Evolutionary conservation across 495 filamentous ascomycete species (phyloP), one percentile per base, ranked within the genome.

Genomic region (Antarctomyces pellizariae): DNA sequence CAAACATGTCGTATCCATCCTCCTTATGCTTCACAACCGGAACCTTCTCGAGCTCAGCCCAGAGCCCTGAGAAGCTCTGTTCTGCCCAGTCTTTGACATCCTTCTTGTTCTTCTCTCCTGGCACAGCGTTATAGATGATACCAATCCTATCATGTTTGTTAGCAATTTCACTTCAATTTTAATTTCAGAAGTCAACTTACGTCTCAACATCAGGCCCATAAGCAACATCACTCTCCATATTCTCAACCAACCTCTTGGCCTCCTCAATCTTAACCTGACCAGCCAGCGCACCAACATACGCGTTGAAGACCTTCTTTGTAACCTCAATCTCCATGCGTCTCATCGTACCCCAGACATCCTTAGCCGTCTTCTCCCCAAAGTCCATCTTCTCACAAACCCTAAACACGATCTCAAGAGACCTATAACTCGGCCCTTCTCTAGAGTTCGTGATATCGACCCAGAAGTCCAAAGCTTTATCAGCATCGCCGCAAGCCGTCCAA

Each of bases 401-500:
- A 32, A 95, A 74, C 12, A 75, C 71, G 16, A 82, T 71, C 5
- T 64, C 62, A 26, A 97, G 60, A 27, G 69, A 79, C 14, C 58
- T 61, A 33, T 79, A 75, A 5, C 67, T 71, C 2, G 86, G 86
- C 0, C 86, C 86, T 44, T 93, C 82, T 8, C 59, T 53, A 0
- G 69, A 75, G 29, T 61, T 57, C 4, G 69, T 62, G 24, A 95
- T 78, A 14, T 89, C 63, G 11, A 64, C 56, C 75, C 84, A 97
- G 35, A 82, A 76, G 18, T 65, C 58, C 36, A 86, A 54, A 8
- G 72, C 74, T 19, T 62, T 59, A 28, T 57, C 46, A 0, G 69
- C 53, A 26, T 66, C 53, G 1, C 59, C 74, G 42, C 68, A 75
- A 1, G 61, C 58, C 2, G 60, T 59, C 40, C 89, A 84, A 0